Conservation (phyloP, 225 moss, liverwort and hornwort species). For the Pseudoscleropodium purum region DNA sequence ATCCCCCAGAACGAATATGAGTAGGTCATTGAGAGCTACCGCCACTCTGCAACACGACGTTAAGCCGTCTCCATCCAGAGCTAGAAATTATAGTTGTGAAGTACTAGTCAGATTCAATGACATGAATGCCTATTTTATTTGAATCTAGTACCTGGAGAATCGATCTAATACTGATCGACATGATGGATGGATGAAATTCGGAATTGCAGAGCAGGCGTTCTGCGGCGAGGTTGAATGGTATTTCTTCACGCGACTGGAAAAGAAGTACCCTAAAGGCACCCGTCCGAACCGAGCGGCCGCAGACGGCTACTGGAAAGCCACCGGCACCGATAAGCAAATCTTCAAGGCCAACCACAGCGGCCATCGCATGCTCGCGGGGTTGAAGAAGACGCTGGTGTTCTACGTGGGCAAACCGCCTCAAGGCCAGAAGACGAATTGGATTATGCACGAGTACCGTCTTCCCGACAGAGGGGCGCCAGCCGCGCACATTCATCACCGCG, state of each 20-base stretch:
- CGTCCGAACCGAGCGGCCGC: conserved; percentile 26
- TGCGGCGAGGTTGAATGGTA: conserved; percentile 24
- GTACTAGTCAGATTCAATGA: neutral
- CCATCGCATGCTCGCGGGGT: neutral
- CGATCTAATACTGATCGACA: neutral
- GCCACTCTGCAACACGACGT: neutral
- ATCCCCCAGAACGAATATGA: neutral
- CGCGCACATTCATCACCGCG: neutral
- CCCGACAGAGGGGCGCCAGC: neutral
- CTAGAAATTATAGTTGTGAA: neutral
- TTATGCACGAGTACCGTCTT: conserved; percentile 44
- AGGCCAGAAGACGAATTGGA: conserved; percentile 24
- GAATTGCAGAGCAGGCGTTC: neutral
- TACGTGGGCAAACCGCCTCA: neutral
- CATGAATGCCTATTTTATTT: neutral
- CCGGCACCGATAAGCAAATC: neutral
- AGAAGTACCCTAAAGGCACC: conserved; percentile 14
- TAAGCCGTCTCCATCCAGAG: neutral
- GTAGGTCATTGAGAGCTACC: neutral
- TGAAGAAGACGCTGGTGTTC: conserved; percentile 24
- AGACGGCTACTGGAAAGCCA: conserved; percentile 36
- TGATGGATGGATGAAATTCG: neutral
- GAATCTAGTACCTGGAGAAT: neutral
- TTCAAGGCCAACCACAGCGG: neutral
- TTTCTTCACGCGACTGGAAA: conserved; percentile 5